phyloP scores from a whole-genome alignment of 352 stramenopile species.

The Pelagophyceae sp. region DNA sequence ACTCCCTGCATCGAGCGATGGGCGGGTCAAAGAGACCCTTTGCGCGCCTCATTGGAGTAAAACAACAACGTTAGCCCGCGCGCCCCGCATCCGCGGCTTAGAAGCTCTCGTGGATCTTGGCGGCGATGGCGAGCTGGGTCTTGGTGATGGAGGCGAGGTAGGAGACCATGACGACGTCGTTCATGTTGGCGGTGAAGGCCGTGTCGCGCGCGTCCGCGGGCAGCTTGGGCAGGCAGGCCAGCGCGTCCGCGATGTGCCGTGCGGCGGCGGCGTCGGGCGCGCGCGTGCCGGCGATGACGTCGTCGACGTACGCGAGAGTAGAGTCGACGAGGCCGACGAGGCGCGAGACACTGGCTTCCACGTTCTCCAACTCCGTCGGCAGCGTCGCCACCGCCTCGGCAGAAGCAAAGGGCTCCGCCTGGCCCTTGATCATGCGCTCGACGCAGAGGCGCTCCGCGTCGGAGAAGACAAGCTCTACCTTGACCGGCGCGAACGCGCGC shows the following conservation, averaged over 20 bases:
- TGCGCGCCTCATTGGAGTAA: too few relatives aligned
- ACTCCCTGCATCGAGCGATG: too few relatives aligned
- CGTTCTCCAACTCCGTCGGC: conserved; percentile 61
- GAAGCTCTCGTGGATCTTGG: conserved; percentile 80
- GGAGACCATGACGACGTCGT: conserved; percentile 96
- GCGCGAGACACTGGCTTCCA: conserved; percentile 67
- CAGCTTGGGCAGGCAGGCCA: conserved; percentile 84
- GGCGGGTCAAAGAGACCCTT: too few relatives aligned
- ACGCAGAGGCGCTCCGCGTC: conserved; percentile 83
- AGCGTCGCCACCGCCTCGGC: conserved; percentile 42
- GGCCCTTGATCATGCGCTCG: conserved; percentile 59
- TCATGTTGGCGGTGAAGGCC: conserved; percentile 87
- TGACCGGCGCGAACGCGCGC: conserved; percentile 74
- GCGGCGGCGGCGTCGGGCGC: conserved; percentile 72
- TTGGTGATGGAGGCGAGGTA: conserved; percentile 93
- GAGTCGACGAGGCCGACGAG: conserved; percentile 79
- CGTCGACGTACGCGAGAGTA: conserved; percentile 71
- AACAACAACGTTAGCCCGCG: too few relatives aligned
- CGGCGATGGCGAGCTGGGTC: conserved; percentile 90
- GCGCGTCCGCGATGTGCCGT: conserved; percentile 78
- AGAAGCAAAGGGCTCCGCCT: conserved; percentile 35
- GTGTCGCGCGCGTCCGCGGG: conserved; percentile 86
- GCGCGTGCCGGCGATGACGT: conserved; percentile 70
- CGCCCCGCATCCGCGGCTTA: too few relatives aligned
- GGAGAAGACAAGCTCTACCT: conserved; percentile 72